Base-by-base conservation (phyloP, 179 eudicot genomes). In the Corrigiola litoralis region DNA sequence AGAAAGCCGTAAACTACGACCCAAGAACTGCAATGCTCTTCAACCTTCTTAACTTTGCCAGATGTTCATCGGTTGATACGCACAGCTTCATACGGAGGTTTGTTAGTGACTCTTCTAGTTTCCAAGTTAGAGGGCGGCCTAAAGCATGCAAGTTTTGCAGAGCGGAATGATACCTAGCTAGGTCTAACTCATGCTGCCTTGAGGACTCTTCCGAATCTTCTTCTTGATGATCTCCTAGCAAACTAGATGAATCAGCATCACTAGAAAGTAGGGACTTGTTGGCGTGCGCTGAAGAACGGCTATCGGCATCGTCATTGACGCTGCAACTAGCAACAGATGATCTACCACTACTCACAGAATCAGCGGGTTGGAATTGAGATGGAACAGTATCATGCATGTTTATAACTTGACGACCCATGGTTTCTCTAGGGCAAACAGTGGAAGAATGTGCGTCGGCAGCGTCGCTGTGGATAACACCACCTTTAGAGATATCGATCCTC, bases 71-170 rank as follows among this genome's bases (percentile, higher is more conserved):
- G 62, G 84, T 80, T 67, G 92, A 84, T 57, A 81, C 80, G 72
- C 76, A 74, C 68, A 80, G 83, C 55, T 57, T 71, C 70, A 81
- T 70, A 38, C 88, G 83, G 63, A 80, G 81, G 66, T 80, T 72
- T 41, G 88, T 84, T 65, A 84, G 71, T 64, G 71, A 61, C n/a
- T 66, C 36, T 72, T 86, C 92, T 66, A 80, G 74, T 75, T 84
- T 83, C 92, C 86, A 86, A 68, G 77, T 84, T 76, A 86, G 75
- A 40, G 88, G 81, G 53, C 92, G 81, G 53, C 92, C 88, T 17
- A 65, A 81, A 48, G 79, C 84, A 84, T 81, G 74, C 29, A 86
- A 78, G 40, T 79, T 74, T 66, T 76, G 80, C 66, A 86, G 45
- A 62, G 77, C 72, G 65, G 71, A 37, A 50, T 80, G 81, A 67